Evolutionary conservation across 176 grass and related monocot genomes (phyloP).

Genomic region (Zizania latifolia): DNA sequence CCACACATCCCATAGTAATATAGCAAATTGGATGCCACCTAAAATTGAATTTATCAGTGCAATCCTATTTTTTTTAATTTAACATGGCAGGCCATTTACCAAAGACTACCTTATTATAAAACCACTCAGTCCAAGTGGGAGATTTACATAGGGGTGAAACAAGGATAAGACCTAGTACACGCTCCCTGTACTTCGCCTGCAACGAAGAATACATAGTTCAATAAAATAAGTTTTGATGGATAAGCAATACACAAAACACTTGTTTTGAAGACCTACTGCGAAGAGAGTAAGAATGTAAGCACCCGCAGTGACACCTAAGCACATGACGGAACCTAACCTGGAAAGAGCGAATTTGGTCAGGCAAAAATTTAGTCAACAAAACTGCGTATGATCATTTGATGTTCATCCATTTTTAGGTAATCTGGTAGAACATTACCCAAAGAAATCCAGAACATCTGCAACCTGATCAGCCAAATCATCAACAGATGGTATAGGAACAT

Average conservation of each 20-base stretch:
- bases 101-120: slow-evolving; percentile 82
- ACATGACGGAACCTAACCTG: slow-evolving; percentile 98
- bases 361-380: slow-evolving; percentile 15
- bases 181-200: slow-evolving; percentile 91
- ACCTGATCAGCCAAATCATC: slow-evolving; percentile 92
- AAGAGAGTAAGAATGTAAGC: slow-evolving; percentile 98
- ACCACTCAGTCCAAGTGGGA: slow-evolving; percentile 91
- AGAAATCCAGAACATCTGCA: slow-evolving; percentile 85
- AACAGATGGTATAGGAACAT: slow-evolving; percentile 64
- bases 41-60: slow-evolving; percentile 9
- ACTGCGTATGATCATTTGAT: neutral
- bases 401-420: neutral
- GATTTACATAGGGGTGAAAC: slow-evolving; percentile 90
- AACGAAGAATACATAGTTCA: slow-evolving; percentile 19
- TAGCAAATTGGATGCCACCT: slow-evolving; percentile 92
- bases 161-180: slow-evolving; percentile 84
- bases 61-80: neutral
- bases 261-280: slow-evolving; percentile 50
- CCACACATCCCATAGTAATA: slow-evolving; percentile 98
- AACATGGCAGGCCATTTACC: neutral
- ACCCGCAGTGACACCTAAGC: slow-evolving; percentile 88
- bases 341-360: slow-evolving; percentile 38
- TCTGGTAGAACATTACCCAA: slow-evolving; percentile 57
- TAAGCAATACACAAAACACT: neutral
- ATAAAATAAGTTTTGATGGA: neutral